Conservation (phyloP, 306 rosid genomes). For the Echinosophora koreensis region DNA sequence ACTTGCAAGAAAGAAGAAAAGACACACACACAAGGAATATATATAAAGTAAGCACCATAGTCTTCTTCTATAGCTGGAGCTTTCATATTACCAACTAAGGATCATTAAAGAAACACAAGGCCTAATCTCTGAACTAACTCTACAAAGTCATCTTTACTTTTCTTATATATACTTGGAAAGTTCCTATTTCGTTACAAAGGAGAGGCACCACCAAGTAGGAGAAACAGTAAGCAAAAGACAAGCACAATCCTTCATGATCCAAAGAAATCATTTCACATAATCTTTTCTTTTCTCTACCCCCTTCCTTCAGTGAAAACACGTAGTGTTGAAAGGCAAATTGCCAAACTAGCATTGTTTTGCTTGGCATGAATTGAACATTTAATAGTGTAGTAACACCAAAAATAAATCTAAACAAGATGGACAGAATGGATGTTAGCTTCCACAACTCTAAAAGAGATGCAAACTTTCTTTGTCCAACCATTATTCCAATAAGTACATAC, state of each 20-base stretch:
- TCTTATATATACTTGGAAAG: neutral
- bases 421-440: neutral
- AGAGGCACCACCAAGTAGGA: neutral
- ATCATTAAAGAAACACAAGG: slow-evolving; percentile 21
- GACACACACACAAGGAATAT: slow-evolving; percentile 19
- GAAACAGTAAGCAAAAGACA: slow-evolving; percentile 11
- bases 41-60: slow-evolving; percentile 18
- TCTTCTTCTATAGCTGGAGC: slow-evolving; percentile 19
- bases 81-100: slow-evolving; percentile 5
- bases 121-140: neutral
- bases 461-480: neutral
- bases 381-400: slow-evolving; percentile 23
- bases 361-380: slow-evolving; percentile 3
- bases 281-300: slow-evolving; percentile 15
- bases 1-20: slow-evolving; percentile 6
- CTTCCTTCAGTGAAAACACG: slow-evolving; percentile 1
- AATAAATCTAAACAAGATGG: neutral
- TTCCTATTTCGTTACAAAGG: slow-evolving; percentile 36
- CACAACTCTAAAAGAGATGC: too few relatives aligned
- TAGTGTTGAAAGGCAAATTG: slow-evolving; percentile 1
- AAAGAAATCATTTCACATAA: neutral
- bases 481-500: neutral
- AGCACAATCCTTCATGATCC: neutral
- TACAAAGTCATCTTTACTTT: slow-evolving; percentile 19
- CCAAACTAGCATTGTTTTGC: slow-evolving; percentile 3